Base-by-base conservation (phyloP, 1,284 basidiomycete genomes). In the Coriolopsis trogii region DNA sequence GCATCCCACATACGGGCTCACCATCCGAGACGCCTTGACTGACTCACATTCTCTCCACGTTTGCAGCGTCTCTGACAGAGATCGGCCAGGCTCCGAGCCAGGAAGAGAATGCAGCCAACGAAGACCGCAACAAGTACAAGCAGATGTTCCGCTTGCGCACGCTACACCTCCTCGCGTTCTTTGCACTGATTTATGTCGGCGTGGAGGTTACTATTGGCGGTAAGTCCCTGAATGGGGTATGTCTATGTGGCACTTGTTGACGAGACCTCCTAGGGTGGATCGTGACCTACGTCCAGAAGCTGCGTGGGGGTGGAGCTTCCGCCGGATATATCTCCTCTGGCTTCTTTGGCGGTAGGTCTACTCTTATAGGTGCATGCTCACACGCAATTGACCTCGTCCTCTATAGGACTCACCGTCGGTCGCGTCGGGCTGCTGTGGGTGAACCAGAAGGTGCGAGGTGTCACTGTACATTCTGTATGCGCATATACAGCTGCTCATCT, bases 261-360 rank as follows among this genome's bases (percentile, higher is more conserved):
- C 2, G 33, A 8, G 13, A 18, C 9, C 9, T 18, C 18, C 10
- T 30, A 78, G 77, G 77, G 1, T 80, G 79, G 79, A 80, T 76
- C 34, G 80, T 81, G 13, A 80, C 77, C 1, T 81, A 74, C 53
- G 66, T 81, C 20, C 73, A 73, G 6, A 54, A 73, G 4, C 66
- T 72, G 8, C 72, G 79, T 7, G 68, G 67, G 0, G 80, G 80
- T 30, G 79, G 79, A 0, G 60, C 73, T 1, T 75, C 72, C 0
- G 71, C 76, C 31, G 79, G 78, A 12, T 80, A 80, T 60, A 74
- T 79, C 58, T 75, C 77, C 5, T 69, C 76, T 3, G 79, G 78
- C 29, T 81, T 81, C 64, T 80, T 76, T 53, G 76, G 73, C 39
- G 79, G 79, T 80, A 53, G 45, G 63, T n/a, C 31, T 31, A 16